Evolutionary conservation across 768 basidiomycete species (phyloP).

Genomic region (Sporobolomyces roseus): DNA sequence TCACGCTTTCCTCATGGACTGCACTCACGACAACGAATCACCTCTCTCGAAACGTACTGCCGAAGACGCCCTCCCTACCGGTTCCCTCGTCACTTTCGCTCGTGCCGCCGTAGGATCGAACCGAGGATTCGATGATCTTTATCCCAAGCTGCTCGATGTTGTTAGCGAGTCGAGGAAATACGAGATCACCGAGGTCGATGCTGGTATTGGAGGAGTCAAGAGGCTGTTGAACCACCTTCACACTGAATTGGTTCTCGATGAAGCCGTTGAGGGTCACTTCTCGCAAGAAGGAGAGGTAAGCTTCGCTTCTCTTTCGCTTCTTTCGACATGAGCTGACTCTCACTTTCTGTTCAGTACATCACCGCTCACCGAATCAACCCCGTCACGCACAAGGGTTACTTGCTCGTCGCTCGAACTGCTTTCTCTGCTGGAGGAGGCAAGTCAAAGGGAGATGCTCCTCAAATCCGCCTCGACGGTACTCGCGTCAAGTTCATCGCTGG

Average conservation of each 20-base stretch:
- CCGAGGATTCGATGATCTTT: conserved; percentile 95
- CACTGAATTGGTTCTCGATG: conserved; percentile 83
- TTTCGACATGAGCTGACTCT: not conserved
- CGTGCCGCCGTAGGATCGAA: conserved; percentile 84
- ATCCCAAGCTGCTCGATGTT: conserved; percentile 86
- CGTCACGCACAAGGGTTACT: conserved; percentile 79
- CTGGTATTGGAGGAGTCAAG: conserved; percentile 53
- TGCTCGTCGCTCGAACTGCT: conserved; percentile 86
- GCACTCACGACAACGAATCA: conserved; percentile 97
- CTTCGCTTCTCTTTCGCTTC: conserved; percentile 38
- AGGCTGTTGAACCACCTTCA: conserved; percentile 80
- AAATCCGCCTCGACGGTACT: conserved; percentile 76
- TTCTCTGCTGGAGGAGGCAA: conserved; percentile 71
- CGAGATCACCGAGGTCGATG: conserved; percentile 59
- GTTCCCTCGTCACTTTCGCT: conserved; percentile 85
- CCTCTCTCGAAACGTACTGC: conserved; percentile 83
- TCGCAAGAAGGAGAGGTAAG: conserved; percentile 92
- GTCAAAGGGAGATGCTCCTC: conserved; percentile 72
- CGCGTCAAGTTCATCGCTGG: conserved; percentile 77
- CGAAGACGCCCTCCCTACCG: conserved; percentile 91
- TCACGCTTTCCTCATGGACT: conserved; percentile 89
- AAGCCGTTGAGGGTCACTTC: conserved; percentile 87
- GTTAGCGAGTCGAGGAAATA: conserved; percentile 80
- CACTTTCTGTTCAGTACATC: conserved; percentile 72
- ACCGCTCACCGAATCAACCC: conserved; percentile 89